Conservation (phyloP, 768 basidiomycete genomes). For the Lactarius hatsudake region DNA sequence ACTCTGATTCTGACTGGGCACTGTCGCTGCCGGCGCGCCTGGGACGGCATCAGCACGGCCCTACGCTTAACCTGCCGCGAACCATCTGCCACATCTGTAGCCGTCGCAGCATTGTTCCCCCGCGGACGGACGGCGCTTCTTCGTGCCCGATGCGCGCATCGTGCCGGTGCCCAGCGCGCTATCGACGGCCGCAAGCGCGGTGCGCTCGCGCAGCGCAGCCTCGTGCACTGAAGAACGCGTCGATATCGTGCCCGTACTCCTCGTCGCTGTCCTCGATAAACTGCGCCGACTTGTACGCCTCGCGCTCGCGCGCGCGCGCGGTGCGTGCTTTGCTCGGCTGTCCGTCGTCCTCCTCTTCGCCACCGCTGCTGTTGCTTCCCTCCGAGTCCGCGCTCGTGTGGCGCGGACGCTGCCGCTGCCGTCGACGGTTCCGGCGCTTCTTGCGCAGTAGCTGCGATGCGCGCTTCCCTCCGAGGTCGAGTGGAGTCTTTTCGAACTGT, state of each 20-base stretch:
- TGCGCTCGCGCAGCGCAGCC: constrained; percentile 54
- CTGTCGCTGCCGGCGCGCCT: neutral
- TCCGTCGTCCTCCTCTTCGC: constrained; percentile 35
- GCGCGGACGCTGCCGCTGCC: constrained; percentile 50
- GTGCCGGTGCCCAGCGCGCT: constrained; percentile 44
- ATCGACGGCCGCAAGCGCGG: constrained; percentile 39
- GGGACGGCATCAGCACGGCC: neutral
- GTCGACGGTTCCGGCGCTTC: constrained; percentile 47
- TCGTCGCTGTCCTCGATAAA: constrained; percentile 91
- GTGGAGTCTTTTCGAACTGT: constrained; percentile 77
- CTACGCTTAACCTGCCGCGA: constrained; percentile 37
- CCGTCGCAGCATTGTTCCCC: constrained; percentile 34
- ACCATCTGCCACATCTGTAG: neutral
- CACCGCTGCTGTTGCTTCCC: constrained; percentile 17
- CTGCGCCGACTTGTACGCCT: constrained; percentile 82
- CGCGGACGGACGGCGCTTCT: constrained; percentile 56
- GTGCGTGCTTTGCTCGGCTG: constrained; percentile 44
- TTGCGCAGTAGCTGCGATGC: constrained; percentile 68
- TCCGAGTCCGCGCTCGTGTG: constrained; percentile 47
- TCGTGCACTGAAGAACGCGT: constrained; percentile 81
- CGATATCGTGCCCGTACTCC: constrained; percentile 70
- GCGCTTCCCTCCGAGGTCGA: constrained; percentile 77
- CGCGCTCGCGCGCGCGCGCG: constrained; percentile 62
- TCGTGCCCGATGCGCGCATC: constrained; percentile 50
- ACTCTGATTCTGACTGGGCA: constrained; percentile 7